Conservation (phyloP, 306 rosid genomes). For the Herpetospermum pedunculosum region DNA sequence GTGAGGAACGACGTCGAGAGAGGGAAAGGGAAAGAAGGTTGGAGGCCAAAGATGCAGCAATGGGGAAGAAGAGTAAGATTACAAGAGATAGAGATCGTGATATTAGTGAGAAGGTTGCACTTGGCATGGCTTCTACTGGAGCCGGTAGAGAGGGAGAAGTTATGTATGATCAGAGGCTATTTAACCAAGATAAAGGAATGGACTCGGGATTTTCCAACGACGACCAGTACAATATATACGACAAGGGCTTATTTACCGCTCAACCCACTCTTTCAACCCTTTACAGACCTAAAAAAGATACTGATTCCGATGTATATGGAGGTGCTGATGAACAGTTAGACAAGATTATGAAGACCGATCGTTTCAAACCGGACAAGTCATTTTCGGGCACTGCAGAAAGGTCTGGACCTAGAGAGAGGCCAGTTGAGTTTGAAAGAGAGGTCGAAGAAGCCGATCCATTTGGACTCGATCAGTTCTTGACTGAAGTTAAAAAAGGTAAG, state of each 20-base stretch:
- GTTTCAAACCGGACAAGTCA: conserved; percentile 74
- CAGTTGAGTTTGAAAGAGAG: conserved; percentile 73
- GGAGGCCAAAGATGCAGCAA: conserved; percentile 82
- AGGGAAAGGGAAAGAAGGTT: conserved; percentile 91
- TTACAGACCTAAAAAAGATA: conserved; percentile 81
- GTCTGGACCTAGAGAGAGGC: conserved; percentile 63
- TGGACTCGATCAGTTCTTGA: conserved; percentile 83
- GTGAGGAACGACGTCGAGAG: conserved; percentile 76
- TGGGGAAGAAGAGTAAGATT: conserved; percentile 91
- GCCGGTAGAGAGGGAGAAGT: conserved; percentile 61
- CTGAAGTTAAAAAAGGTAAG: conserved; percentile 70
- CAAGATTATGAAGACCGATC: conserved; percentile 83
- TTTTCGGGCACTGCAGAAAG: conserved; percentile 66
- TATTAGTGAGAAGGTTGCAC: conserved; percentile 91
- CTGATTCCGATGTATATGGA: conserved; percentile 59
- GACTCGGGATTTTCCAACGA: conserved; percentile 80
- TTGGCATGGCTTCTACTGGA: conserved; percentile 76
- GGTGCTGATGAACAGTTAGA: conserved; percentile 89
- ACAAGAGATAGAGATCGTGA: conserved; percentile 93
- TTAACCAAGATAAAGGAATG: conserved; percentile 91
- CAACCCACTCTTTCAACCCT: conserved; percentile 79
- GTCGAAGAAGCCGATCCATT: conserved; percentile 86
- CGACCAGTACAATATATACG: conserved; percentile 90
- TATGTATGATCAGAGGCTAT: conserved; percentile 83
- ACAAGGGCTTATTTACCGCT: conserved; percentile 66